Base-by-base conservation (phyloP, 257 asterid species). In the Jacaranda mimosifolia region DNA sequence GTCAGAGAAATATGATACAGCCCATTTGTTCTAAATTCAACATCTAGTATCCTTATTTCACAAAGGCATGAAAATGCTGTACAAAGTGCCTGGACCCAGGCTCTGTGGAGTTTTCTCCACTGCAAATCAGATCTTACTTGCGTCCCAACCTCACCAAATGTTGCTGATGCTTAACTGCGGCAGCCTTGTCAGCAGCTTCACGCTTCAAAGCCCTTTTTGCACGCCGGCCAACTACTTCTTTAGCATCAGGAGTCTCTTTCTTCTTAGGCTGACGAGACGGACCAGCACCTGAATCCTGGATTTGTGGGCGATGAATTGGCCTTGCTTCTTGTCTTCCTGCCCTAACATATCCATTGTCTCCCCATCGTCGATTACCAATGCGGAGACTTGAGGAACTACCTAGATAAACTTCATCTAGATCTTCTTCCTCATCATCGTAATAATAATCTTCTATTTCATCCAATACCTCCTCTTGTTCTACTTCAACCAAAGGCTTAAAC, bases 281-380 rank as follows among this genome's bases (percentile, higher is more conserved):
- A 35, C 98, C 94, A 0, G 90, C 91, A 48, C 77, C 81, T 4
- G 84, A 26, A 62, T 83, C 85, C 18, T 65, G 86, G 70, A 53
- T 42, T 52, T 39, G 56, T 9, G 89, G 76, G 59, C 79, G 86
- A 51, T 64, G 46, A 57, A 57, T 70, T 0, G 97, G 97, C 78
- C 92, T 87, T 12, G 97, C 98, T 73, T 90, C 94, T 84, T 88
- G 96, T 81, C 97, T 90, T 64, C 97, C 99, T 39, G 86, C 85
- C 65, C 97, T 85, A 49, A 95, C 97, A 66, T 84, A 95, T 21
- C 97, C 97, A 38, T 89, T 91, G 81, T 89, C 88, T 11, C 97
- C 99, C 97, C 97, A 93, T 77, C 97, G 82, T 60, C 96, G 85
- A 56, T 88, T 91, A 56, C 97, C 93, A 36, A 95, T 87, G 14